Evolutionary conservation across 768 basidiomycete genomes (phyloP).

Genomic region (Pisolithus marmoratus): DNA sequence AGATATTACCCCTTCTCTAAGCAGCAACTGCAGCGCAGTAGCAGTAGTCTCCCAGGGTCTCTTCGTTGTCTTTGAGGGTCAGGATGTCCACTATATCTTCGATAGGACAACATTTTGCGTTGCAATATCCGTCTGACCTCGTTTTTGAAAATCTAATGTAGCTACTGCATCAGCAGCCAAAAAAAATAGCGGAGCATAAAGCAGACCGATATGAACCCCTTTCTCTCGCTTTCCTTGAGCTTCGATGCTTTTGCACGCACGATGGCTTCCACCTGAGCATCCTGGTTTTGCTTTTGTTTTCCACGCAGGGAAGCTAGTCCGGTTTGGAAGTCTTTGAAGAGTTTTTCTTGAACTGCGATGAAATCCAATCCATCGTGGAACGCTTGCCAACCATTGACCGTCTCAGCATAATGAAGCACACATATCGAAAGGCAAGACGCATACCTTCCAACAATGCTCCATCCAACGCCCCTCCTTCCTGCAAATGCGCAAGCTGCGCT

Average conservation of each 20-base stretch:
- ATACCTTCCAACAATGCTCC: conserved; percentile 53
- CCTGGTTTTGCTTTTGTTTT: conserved; percentile 54
- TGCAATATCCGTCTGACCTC: conserved; percentile 64
- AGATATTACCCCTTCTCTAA: conserved; percentile 40
- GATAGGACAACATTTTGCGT: conserved; percentile 63
- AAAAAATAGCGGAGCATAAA: not conserved
- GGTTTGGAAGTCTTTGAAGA: conserved; percentile 57
- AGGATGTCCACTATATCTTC: conserved; percentile 83
- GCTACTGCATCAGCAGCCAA: not conserved
- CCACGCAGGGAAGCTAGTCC: conserved; percentile 44
- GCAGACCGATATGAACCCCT: conserved; percentile 41
- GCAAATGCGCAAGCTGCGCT: conserved; percentile 59
- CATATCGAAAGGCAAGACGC: conserved; percentile 5
- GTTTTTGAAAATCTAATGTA: conserved; percentile 59
- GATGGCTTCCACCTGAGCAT: conserved; percentile 63
- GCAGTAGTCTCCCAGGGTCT: conserved; percentile 58
- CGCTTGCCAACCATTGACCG: conserved; percentile 35
- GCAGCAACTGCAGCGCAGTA: conserved; percentile 62
- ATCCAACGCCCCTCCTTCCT: conserved; percentile 42
- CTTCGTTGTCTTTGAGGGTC: conserved; percentile 75
- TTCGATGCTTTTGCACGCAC: conserved; percentile 47
- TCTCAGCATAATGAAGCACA: conserved; percentile 1
- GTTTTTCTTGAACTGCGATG: conserved; percentile 71
- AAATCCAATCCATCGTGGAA: conserved; percentile 88
- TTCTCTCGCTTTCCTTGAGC: conserved; percentile 35